phyloP scores from a whole-genome alignment of 2,329 filamentous ascomycete species.

The Plenodomus lindquistii region DNA sequence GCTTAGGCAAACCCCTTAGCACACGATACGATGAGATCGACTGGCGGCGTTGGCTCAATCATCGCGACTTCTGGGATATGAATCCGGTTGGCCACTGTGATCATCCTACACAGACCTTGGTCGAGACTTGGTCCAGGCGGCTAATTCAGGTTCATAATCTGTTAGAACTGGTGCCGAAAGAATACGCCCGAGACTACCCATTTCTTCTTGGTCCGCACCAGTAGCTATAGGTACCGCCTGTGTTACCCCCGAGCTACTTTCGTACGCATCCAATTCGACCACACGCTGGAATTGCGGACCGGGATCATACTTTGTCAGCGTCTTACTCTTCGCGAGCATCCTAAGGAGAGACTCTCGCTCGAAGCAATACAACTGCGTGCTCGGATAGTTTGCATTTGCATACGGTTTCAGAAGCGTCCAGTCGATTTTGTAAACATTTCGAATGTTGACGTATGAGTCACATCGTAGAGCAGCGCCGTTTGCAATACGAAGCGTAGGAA shows the following conservation, averaged over 20 bases:
- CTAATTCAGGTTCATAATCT: background rate
- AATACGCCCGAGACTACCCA: background rate
- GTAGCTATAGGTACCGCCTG: background rate
- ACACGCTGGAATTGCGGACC: constrained; percentile 18
- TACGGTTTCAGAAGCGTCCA: constrained; percentile 33
- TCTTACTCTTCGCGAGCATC: constrained; percentile 30
- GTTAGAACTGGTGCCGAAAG: background rate
- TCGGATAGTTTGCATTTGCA: constrained; percentile 27
- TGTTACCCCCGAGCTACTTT: background rate
- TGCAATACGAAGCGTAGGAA: constrained; percentile 32
- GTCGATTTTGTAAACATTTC: constrained; percentile 40
- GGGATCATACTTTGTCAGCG: constrained; percentile 33
- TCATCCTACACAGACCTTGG: background rate
- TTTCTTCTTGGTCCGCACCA: background rate
- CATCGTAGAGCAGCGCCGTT: constrained; percentile 28
- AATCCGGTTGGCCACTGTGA: no score
- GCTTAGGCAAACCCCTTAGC: no score
- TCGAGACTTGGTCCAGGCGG: background rate
- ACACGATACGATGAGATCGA: no score
- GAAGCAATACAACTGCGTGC: constrained; percentile 20
- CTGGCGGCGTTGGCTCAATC: no score
- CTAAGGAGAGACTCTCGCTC: constrained; percentile 30
- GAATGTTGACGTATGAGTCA: constrained; percentile 41
- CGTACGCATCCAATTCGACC: background rate
- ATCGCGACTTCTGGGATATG: no score